A percentile compares a stretch with the other conserved stretches of the same genome.
phyloP scores from a whole-genome alignment of 2,329 filamentous ascomycete genomes.

The Ascochyta koolunga region DNA sequence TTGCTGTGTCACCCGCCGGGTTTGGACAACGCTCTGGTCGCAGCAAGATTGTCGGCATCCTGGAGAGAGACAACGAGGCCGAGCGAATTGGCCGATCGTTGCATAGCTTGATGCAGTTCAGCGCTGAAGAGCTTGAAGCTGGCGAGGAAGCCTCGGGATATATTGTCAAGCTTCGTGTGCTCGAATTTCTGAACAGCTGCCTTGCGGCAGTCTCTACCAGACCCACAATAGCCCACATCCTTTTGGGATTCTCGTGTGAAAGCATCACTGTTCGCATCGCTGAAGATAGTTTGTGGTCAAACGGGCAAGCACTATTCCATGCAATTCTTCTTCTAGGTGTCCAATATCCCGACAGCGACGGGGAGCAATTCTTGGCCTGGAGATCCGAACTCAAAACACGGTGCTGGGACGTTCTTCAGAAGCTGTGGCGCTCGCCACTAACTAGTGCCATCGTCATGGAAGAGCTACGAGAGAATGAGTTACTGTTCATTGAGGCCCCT shows the following conservation, averaged over 20 bases:
- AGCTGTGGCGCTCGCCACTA: conserved; percentile 82
- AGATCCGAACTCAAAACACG: conserved; percentile 51
- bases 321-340: conserved; percentile 74
- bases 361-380: conserved; percentile 48
- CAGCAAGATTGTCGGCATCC: conserved; percentile 85
- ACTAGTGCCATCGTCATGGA: conserved; percentile 76
- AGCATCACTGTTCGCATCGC: conserved; percentile 72
- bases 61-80: conserved; percentile 80
- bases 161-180: conserved; percentile 79
- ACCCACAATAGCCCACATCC: conserved; percentile 86
- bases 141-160: conserved; percentile 75
- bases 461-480: conserved; percentile 79
- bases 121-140: conserved; percentile 73
- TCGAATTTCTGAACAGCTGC: conserved; percentile 85
- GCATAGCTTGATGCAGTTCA: conserved; percentile 68
- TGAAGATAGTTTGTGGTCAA: conserved; percentile 71
- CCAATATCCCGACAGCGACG: conserved; percentile 69
- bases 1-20: conserved; percentile 72
- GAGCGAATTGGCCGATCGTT: conserved; percentile 80
- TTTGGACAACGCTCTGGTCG: conserved; percentile 68
- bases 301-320: conserved; percentile 81
- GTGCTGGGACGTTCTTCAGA: conserved; percentile 68
- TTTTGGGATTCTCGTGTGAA: conserved; percentile 85
- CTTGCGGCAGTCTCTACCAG: conserved; percentile 74
- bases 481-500: conserved; percentile 78